phyloP scores from a whole-genome alignment of 306 rosid species.

The Astragalus membranaceus region DNA sequence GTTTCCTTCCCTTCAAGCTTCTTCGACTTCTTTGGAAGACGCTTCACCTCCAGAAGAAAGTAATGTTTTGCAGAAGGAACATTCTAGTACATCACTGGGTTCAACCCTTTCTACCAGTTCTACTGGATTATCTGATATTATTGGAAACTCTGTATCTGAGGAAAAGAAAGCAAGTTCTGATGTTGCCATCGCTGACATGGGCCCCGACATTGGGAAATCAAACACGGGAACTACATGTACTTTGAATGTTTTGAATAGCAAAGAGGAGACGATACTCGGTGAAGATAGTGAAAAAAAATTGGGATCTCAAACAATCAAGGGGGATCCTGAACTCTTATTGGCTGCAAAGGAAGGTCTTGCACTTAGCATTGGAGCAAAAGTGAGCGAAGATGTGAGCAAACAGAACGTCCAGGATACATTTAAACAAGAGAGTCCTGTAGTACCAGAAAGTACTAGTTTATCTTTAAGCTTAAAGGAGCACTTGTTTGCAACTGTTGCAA shows the following conservation, averaged over 20 bases:
- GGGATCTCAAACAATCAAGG: constrained; percentile 23
- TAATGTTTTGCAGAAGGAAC: constrained; percentile 24
- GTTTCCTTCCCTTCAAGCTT: constrained; percentile 30
- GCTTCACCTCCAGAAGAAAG: constrained; percentile 18
- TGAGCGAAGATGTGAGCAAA: constrained; percentile 24
- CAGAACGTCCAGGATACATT: constrained; percentile 26
- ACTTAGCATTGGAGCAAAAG: constrained; percentile 31
- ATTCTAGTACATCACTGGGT: constrained; percentile 41
- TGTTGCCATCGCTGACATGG: constrained; percentile 21
- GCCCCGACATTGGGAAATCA: constrained; percentile 45
- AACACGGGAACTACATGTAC: constrained; percentile 16
- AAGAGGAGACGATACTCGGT: constrained; percentile 24
- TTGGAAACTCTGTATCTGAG: constrained; percentile 32
- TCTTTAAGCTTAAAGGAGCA: constrained; percentile 45
- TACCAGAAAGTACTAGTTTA: constrained; percentile 34
- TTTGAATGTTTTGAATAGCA: constrained; percentile 29
- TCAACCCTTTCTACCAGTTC: constrained; percentile 40
- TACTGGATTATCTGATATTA: constrained; percentile 36
- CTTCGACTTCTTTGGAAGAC: constrained; percentile 29
- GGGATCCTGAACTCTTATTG: constrained; percentile 36
- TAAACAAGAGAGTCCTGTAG: constrained; percentile 32
- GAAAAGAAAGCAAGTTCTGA: constrained; percentile 37
- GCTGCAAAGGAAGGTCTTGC: constrained; percentile 43
- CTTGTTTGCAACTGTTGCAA: constrained; percentile 28
- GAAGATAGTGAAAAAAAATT: constrained; percentile 16